Evolutionary conservation across 345 rosid genomes (phyloP).

Genomic region (Hypericum perforatum): DNA sequence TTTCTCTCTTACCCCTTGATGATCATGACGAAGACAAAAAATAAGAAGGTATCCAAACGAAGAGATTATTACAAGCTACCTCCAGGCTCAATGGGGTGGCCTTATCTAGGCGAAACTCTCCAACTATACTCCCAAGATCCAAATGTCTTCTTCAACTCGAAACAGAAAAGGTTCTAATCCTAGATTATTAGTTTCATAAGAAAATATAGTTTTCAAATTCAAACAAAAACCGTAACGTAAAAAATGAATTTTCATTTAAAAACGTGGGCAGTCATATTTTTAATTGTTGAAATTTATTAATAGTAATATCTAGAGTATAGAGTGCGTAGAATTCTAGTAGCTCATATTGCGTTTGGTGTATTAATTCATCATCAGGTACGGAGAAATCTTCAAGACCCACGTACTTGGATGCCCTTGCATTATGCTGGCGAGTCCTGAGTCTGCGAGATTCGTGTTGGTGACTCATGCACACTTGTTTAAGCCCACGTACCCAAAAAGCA

Average conservation of each 20-base stretch:
- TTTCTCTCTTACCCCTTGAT: too few relatives aligned
- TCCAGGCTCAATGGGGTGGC: constrained; percentile 59
- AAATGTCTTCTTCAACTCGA: constrained; percentile 34
- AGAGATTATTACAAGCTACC: constrained; percentile 19
- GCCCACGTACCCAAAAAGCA: constrained; percentile 47
- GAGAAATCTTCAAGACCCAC: constrained; percentile 41
- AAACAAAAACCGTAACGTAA: too few relatives aligned
- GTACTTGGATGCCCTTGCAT: constrained; percentile 50
- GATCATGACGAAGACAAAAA: too few relatives aligned
- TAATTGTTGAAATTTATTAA: background rate
- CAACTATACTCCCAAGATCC: constrained; percentile 46
- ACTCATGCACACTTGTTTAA: constrained; percentile 38
- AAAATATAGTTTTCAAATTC: too few relatives aligned
- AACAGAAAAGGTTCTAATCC: constrained; percentile 24
- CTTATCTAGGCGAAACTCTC: constrained; percentile 46
- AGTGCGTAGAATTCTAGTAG: too few relatives aligned
- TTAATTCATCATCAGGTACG: constrained; percentile 19
- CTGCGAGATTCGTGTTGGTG: constrained; percentile 39
- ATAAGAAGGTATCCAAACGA: too few relatives aligned
- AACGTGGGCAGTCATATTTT: too few relatives aligned
- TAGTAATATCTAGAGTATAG: too few relatives aligned
- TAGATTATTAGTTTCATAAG: too few relatives aligned
- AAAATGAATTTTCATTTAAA: too few relatives aligned
- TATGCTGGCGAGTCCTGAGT: constrained; percentile 41
- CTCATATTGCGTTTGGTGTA: too few relatives aligned